Conservation (phyloP, 148 eudicot genomes). For the Vaccinium darrowii region DNA sequence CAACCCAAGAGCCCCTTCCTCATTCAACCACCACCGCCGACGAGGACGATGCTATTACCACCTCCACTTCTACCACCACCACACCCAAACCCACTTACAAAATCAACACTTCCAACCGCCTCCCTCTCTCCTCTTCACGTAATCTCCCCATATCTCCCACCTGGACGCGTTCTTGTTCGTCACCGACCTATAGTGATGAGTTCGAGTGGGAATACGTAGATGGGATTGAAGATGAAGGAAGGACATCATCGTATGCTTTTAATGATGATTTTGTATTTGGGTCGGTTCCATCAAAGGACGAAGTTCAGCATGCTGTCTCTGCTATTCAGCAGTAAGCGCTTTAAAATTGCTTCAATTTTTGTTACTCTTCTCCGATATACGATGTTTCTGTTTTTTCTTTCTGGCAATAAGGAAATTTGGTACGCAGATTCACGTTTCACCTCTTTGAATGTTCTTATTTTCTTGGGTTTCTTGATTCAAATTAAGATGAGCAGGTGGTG, state of each 20-base stretch:
- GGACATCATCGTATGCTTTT: background rate
- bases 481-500: background rate
- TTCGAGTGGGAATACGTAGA: conserved; percentile 56
- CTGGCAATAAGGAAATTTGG: no score
- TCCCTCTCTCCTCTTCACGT: conserved; percentile 19
- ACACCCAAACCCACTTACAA: conserved; percentile 1
- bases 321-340: conserved; percentile 52
- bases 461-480: background rate
- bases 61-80: background rate
- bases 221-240: conserved; percentile 19
- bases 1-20: conserved; percentile 22
- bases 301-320: conserved; percentile 55
- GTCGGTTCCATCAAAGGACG: conserved; percentile 44
- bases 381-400: background rate
- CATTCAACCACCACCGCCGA: conserved; percentile 10
- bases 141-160: conserved; percentile 19
- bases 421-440: no score
- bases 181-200: conserved; percentile 19
- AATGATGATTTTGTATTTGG: conserved; percentile 49
- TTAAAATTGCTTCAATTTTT: background rate
- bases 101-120: background rate
- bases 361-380: background rate
- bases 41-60: background rate
- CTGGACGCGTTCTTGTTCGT: conserved; percentile 17
- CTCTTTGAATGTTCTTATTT: no score